Evolutionary conservation across 768 basidiomycete species (phyloP), one percentile per base, ranked within the genome.

Genomic region (Auriscalpium vulgare): DNA sequence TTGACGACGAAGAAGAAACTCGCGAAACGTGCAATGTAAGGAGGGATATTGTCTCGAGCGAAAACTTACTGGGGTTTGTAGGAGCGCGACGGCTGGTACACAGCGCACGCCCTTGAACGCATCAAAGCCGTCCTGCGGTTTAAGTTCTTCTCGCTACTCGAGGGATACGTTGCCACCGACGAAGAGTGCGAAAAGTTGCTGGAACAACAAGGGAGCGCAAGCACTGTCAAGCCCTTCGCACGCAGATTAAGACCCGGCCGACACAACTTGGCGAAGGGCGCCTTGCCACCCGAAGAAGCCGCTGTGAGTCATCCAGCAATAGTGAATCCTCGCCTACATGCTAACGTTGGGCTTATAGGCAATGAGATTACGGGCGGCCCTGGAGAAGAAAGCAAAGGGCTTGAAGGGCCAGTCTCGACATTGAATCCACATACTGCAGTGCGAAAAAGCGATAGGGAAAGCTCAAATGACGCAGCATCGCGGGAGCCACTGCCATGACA

Each of bases 1-100:
- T 98, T 51, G 79, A 87, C 58, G 82, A 87, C 56, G 76, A 82
- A 5, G 78, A 82, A 14, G 85, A 82, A 47, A 71, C 88, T 16
- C 80, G 84, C 37, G 85, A 88, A 58, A 74, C 69, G 11, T 92
- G 90, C 67, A 76, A 91, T 65, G 93, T 95, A 58, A 63, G 88
- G 74, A 7, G 8, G 35, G 16, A 23, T 1, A 36, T 11, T n/a
- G n/a, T n/a, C 16, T 43, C 21, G n/a, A 21, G 9, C 43, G 37
- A 50, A 17, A 53, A 48, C 63, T 34, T 56, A 13, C 23, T 47
- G 38, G 37, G 35, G 35, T 10, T 19, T 14, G 10, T 56, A 88
- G 87, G 85, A 89, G 73, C 83, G 85, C 49, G 88, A 92, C 63
- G 95, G 95, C 2, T 97, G 94, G 94, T 97, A 87, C 65, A 83